Evolutionary conservation across 345 rosid species (phyloP), one percentile per base, ranked within the genome.

Genomic region (Psidium friedrichsthalianum): DNA sequence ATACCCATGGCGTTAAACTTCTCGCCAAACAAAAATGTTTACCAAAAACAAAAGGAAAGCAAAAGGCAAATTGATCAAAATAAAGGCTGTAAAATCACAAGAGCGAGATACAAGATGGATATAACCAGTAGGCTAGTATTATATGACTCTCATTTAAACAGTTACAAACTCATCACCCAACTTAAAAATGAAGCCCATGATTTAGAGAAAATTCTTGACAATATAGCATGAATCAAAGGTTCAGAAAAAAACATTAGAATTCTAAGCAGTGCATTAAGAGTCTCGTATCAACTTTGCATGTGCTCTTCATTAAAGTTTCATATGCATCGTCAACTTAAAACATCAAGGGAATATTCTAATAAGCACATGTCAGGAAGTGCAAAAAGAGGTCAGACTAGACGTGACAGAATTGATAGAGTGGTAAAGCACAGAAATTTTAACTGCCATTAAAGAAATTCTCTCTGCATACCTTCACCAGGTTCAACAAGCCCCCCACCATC

Each of bases 391-490:
- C 78, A 69, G 78, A 69, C 78, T 69, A 36, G 78, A 69, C 18
- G 44, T 69, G 78, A 69, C 78, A 69, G 25, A 69, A 69, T 47
- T 64, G 36, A 32, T 16, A 1, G 24, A 32, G 25, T 9, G 78
- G 25, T 36, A 69, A 69, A 69, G 20, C 47, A 36, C 47, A 36
- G 47, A 36, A 69, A 36, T 36, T 36, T 69, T 69, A 69, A 69
- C 78, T 36, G 78, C 42, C 42, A 36, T 18, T 18, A 18, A 69
- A 69, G 47, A 69, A 69, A 69, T 36, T 69, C 47, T 32, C 78
- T 36, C 42, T 1, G n/a, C 83, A 84, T 58, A 87, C 88, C 88
- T 87, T 84, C 84, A 47, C 83, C 42, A 51, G 64, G 84, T 16
- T 87, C 86, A 47, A 84, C n/a, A 81, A 74, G 44, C 36, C 81